These are phyloP conservation scores for Dioszegia crocea DNA, from an alignment of 768 basidiomycete genomes.

Conservation along the genomic window DNA sequence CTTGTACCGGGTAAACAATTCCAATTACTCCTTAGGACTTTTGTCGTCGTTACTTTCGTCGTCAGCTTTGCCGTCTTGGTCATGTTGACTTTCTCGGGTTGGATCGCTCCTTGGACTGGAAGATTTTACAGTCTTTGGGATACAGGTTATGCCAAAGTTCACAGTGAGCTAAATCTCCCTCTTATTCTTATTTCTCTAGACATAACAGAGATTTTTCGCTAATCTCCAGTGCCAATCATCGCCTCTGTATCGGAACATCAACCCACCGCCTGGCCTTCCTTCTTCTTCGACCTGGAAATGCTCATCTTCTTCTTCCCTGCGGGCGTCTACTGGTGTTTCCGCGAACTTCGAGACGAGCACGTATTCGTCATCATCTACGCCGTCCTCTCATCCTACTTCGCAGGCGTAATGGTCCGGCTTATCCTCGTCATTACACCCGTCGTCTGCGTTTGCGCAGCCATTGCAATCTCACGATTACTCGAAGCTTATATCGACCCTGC, in stretches of 20 bases:
- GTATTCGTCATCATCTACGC: constrained; percentile 98
- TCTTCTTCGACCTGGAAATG: constrained; percentile 99
- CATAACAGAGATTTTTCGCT: too few species aligned
- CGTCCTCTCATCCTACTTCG: constrained; percentile 93
- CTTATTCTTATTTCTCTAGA: background rate
- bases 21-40: constrained; percentile 68
- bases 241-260: constrained; percentile 99
- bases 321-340: constrained; percentile 91
- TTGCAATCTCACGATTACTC: constrained; percentile 79
- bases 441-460: constrained; percentile 87
- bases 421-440: constrained; percentile 97
- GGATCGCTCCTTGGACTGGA: constrained; percentile 99
- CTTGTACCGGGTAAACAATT: constrained; percentile 91
- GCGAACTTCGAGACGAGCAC: constrained; percentile 89
- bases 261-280: constrained; percentile 98
- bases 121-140: constrained; percentile 99
- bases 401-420: constrained; percentile 98
- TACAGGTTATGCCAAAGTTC: constrained; percentile 90
- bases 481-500: constrained; percentile 84
- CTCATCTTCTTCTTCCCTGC: constrained; percentile 97
- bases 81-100: constrained; percentile 81
- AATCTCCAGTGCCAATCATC: constrained; percentile 73
- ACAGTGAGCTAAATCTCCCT: constrained; percentile 56
- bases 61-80: constrained; percentile 70
- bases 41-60: constrained; percentile 65